These are phyloP conservation scores for Fereydounia khargensis DNA, from an alignment of 1,284 basidiomycete genomes.

Conservation along the genomic window DNA sequence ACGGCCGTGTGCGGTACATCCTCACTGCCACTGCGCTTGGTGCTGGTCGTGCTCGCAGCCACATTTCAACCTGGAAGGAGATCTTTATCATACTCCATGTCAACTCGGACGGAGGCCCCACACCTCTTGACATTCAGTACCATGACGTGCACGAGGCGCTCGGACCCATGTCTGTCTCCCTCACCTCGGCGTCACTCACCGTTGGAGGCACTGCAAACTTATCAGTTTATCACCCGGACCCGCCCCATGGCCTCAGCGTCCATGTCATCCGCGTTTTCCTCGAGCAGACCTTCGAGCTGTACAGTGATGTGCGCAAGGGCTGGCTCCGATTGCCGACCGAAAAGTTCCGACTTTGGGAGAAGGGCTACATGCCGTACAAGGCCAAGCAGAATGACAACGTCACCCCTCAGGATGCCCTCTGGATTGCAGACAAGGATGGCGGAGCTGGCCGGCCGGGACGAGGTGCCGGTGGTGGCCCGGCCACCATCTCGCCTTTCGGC, in stretches of 20 bases:
- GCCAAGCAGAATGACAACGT: slow-evolving; percentile 27
- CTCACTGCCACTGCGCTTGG: slow-evolving; percentile 50
- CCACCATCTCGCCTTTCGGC: slow-evolving; percentile 33
- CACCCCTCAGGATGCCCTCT: slow-evolving; percentile 35
- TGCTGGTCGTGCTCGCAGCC: slow-evolving; percentile 42
- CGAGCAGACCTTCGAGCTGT: slow-evolving; percentile 54
- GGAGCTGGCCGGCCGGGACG: slow-evolving; percentile 32
- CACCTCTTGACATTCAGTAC: slow-evolving; percentile 51
- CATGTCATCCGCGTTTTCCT: slow-evolving; percentile 50
- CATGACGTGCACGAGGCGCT: slow-evolving; percentile 53
- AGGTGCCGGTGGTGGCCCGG: slow-evolving; percentile 19
- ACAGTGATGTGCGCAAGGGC: slow-evolving; percentile 36
- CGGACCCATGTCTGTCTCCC: slow-evolving; percentile 42
- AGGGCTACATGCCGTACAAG: slow-evolving; percentile 52
- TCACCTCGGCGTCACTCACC: slow-evolving; percentile 49
- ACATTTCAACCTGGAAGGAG: slow-evolving; percentile 46
- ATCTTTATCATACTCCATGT: slow-evolving; percentile 53
- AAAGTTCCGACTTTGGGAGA: slow-evolving; percentile 53
- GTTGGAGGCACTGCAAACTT: slow-evolving; percentile 50
- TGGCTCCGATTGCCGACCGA: slow-evolving; percentile 50
- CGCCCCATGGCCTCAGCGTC: slow-evolving; percentile 48
- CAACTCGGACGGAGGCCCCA: slow-evolving; percentile 45
- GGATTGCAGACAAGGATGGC: slow-evolving; percentile 36
- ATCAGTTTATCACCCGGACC: slow-evolving; percentile 46
- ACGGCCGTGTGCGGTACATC: slow-evolving; percentile 50